These are phyloP conservation scores for Infundibulicybe gibba DNA, from an alignment of 768 basidiomycete genomes.

Conservation along the genomic window DNA sequence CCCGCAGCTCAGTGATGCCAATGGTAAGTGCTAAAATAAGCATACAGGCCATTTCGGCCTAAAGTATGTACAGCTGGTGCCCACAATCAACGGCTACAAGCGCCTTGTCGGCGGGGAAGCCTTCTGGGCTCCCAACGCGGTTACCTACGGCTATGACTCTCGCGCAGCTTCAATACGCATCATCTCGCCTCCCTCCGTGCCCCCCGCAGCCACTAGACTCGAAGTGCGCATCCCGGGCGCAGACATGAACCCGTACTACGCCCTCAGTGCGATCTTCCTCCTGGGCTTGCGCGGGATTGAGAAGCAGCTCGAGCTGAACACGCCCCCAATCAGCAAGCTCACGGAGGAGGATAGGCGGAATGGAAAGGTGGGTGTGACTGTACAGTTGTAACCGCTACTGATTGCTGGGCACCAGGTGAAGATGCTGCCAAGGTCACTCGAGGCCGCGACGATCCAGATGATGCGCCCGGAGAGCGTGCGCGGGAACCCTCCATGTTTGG, in stretches of 20 bases:
- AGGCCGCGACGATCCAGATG: conserved; percentile 79
- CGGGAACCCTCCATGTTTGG: conserved; percentile 75
- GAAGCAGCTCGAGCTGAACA: conserved; percentile 63
- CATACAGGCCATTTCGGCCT: background rate
- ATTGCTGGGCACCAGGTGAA: conserved; percentile 43
- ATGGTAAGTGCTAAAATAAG: conserved; percentile 42
- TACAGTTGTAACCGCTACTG: conserved; percentile 3
- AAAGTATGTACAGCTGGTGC: conserved; percentile 53
- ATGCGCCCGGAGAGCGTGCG: conserved; percentile 76
- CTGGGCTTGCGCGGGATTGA: conserved; percentile 87
- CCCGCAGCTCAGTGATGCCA: conserved; percentile 63
- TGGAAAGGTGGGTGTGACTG: conserved; percentile 40
- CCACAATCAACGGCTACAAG: conserved; percentile 96
- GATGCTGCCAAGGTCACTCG: conserved; percentile 77
- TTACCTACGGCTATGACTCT: conserved; percentile 95
- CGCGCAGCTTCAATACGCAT: conserved; percentile 91
- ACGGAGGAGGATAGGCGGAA: conserved; percentile 52
- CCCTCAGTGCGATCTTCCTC: conserved; percentile 83
- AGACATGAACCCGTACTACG: conserved; percentile 93
- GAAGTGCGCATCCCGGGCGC: conserved; percentile 96
- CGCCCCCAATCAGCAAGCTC: conserved; percentile 65
- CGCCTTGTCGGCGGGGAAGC: conserved; percentile 91
- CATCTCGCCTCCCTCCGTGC: conserved; percentile 87
- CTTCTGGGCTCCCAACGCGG: conserved; percentile 91
- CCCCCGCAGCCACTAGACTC: conserved; percentile 78